Conservation (phyloP, 768 basidiomycete genomes). For the Auriscalpium vulgare region DNA sequence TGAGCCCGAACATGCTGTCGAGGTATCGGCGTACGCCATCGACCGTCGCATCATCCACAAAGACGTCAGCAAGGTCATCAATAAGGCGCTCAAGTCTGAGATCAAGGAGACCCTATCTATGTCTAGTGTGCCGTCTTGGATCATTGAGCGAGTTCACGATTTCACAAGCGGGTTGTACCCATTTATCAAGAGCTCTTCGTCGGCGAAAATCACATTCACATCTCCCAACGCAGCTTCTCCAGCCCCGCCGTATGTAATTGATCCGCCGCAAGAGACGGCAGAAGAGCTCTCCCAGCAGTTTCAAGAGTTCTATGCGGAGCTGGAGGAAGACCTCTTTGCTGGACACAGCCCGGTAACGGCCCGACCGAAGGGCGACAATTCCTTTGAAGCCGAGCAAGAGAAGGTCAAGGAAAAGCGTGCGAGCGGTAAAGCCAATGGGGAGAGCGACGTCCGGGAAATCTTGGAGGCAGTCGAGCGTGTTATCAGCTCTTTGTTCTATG, state of each 20-base stretch:
- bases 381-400: slow-evolving; percentile 15
- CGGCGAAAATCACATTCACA: slow-evolving; percentile 1
- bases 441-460: slow-evolving; percentile 37
- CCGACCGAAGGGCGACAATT: slow-evolving; percentile 15
- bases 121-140: slow-evolving; percentile 44
- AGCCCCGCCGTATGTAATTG: slow-evolving; percentile 29
- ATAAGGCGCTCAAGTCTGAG: slow-evolving; percentile 46
- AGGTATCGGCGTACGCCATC: slow-evolving; percentile 57
- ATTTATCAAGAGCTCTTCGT: slow-evolving; percentile 31
- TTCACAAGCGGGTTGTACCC: slow-evolving; percentile 51
- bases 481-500: slow-evolving; percentile 73
- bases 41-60: slow-evolving; percentile 41
- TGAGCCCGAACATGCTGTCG: slow-evolving; percentile 32
- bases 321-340: slow-evolving; percentile 57
- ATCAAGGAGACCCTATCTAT: slow-evolving; percentile 39
- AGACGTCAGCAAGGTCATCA: slow-evolving; percentile 47
- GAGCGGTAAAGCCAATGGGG: slow-evolving; percentile 23
- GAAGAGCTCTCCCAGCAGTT: slow-evolving; percentile 48
- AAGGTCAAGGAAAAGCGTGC: slow-evolving; percentile 7
- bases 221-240: slow-evolving; percentile 4
- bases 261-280: slow-evolving; percentile 35
- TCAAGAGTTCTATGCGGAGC: slow-evolving; percentile 61
- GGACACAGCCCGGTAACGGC: slow-evolving; percentile 27
- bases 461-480: slow-evolving; percentile 70
- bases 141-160: slow-evolving; percentile 48